Base-by-base conservation (phyloP, 345 rosid species). In the Toxicodendron radicans region DNA sequence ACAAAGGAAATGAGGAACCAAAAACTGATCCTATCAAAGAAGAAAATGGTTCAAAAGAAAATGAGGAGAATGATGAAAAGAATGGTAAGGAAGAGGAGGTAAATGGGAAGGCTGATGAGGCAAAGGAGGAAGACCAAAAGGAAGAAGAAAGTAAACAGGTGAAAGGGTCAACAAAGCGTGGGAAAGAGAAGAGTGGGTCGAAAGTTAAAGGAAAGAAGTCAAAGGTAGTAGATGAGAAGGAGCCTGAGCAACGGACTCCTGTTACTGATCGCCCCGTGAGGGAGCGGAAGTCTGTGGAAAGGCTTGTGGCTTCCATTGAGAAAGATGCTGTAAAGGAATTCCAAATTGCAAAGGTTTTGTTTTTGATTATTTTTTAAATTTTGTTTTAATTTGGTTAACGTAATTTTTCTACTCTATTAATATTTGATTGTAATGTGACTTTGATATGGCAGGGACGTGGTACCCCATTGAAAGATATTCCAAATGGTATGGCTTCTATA, bases 271-370 rank as follows among this genome's bases (percentile, higher is more conserved):
- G 99, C 70, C 99, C 97, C 20, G 95, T 91, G 71, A 92, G 99
- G 23, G 97, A 92, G 84, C 83, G 99, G 17, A 95, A 91, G 76
- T 87, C 94, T 73, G 99, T 92, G 75, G 99, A 95, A 79, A 91
- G 99, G 84, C 88, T 95, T 65, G 99, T 95, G 33, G 92, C 97
- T 2, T 66, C 90, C 58, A 49, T 92, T 70, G 99, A 92, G 61
- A 95, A 79, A 79, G 95, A 92, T 73, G 66, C 91, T 67, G 69
- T 73, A 38, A 95, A 64, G 78, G 99, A 91, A 73, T 78, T 95
- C 63, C 90, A 85, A 7, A 84, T 95, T 71, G 90, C 84, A 76
- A 92, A 92, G 98, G 99, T 95, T 58, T 73, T 60, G 7, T 46
- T 58, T 72, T 70, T 45, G 17, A 66, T 60, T 68, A 32, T 48